Percentiles rank a stretch among this genome's conserved stretches.
These are phyloP conservation scores for Chaetomium fimeti DNA, from an alignment of 495 filamentous ascomycete genomes.

Conservation along the genomic window DNA sequence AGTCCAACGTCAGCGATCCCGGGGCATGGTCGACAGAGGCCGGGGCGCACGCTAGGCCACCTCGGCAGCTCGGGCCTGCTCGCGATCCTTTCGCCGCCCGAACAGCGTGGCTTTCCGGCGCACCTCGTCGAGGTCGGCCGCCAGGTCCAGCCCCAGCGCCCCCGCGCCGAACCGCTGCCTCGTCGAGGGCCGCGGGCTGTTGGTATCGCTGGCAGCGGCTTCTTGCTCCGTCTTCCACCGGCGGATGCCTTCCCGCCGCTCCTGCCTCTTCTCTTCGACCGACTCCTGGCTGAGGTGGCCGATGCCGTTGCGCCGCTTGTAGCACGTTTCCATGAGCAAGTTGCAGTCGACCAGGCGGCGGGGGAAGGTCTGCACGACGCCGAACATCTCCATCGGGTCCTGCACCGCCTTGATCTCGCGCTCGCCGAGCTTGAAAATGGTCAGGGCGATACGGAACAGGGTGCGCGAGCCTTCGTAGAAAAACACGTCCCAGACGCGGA, in stretches of 20 bases:
- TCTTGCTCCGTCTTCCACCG: constrained; percentile 47
- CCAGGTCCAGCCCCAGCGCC: constrained; percentile 33
- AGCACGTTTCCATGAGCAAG: constrained; percentile 74
- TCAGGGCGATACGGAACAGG: constrained; percentile 88
- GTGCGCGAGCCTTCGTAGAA: constrained; percentile 96
- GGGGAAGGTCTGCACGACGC: constrained; percentile 89
- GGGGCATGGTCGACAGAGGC: constrained; percentile 29
- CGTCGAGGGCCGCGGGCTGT: constrained; percentile 16
- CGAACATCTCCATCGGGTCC: constrained; percentile 95
- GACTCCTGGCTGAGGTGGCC: constrained; percentile 70
- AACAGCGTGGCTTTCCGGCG: constrained; percentile 46
- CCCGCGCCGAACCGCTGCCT: constrained; percentile 16
- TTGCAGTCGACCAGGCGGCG: constrained; percentile 78
- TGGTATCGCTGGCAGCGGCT: constrained; percentile 26
- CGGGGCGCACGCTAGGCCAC: constrained; percentile 35
- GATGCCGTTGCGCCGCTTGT: constrained; percentile 75
- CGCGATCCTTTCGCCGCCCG: constrained; percentile 35
- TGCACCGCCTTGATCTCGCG: constrained; percentile 71
- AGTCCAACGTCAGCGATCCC: neutral
- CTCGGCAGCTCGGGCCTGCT: constrained; percentile 34
- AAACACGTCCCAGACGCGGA: constrained; percentile 93
- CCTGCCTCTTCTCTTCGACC: constrained; percentile 60
- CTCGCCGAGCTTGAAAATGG: constrained; percentile 91
- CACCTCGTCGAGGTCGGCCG: constrained; percentile 32
- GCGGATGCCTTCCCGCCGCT: constrained; percentile 52